These are phyloP conservation scores for Themeda triandra DNA, from an alignment of 176 grass and related monocot genomes.

Conservation along the genomic window DNA sequence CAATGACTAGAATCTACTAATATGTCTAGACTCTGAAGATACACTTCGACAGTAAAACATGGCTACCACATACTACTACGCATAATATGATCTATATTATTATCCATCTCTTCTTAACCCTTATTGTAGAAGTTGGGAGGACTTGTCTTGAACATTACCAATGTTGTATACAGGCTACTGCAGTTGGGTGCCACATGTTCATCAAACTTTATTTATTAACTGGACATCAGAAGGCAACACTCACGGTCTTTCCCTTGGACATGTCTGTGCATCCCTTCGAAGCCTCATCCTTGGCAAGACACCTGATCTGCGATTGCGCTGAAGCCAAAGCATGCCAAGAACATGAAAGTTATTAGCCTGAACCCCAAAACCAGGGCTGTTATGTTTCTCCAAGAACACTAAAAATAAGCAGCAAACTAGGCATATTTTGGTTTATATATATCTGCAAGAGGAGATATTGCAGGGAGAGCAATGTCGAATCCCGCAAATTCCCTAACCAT, in stretches of 20 bases:
- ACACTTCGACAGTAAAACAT: too few species aligned
- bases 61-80: too few species aligned
- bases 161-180: not conserved
- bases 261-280: not conserved
- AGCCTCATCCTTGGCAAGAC: not conserved
- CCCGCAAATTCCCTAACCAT: not conserved
- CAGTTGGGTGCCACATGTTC: not conserved
- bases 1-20: not conserved
- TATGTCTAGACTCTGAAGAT: not conserved
- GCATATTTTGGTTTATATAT: not conserved
- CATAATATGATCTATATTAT: not conserved
- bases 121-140: not conserved
- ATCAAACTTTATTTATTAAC: not conserved
- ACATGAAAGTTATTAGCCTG: not conserved
- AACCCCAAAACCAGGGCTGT: not conserved
- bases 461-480: not conserved
- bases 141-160: not conserved
- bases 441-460: not conserved
- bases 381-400: not conserved
- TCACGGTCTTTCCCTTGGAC: not conserved
- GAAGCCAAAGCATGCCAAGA: not conserved
- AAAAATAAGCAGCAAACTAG: not conserved
- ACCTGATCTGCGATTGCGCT: conserved; percentile 23
- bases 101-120: not conserved
- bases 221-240: not conserved